Evolutionary conservation across 2,329 filamentous ascomycete species (phyloP).

Genomic region (Dryadomyces sulphureus): DNA sequence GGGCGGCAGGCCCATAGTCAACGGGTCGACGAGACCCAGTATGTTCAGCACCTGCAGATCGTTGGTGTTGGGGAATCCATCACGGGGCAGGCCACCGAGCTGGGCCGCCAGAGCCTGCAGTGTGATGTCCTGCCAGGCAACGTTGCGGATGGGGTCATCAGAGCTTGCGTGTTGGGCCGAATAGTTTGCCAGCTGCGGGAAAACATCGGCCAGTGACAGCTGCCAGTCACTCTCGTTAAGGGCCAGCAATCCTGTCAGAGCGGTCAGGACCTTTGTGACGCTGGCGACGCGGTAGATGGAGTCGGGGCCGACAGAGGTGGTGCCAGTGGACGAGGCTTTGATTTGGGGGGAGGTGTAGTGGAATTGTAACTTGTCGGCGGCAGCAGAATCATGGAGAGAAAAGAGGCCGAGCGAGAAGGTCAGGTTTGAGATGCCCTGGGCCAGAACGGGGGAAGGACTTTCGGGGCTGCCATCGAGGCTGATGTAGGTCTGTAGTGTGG

Average conservation of each 20-base stretch:
- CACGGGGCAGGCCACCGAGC: slow-evolving; percentile 12
- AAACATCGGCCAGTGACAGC: slow-evolving; percentile 1
- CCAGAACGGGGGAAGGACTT: neutral
- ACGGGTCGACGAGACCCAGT: neutral
- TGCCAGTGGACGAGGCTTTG: slow-evolving; percentile 14
- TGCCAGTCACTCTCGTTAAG: slow-evolving; percentile 4
- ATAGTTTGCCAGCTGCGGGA: slow-evolving; percentile 8
- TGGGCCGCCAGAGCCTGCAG: slow-evolving; percentile 14
- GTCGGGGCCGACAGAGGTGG: slow-evolving; percentile 15
- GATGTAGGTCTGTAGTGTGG: neutral
- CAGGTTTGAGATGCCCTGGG: slow-evolving; percentile 2
- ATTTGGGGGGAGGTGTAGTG: slow-evolving; percentile 23
- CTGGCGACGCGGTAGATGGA: slow-evolving; percentile 23
- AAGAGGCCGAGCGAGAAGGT: slow-evolving; percentile 6
- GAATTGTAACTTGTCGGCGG: slow-evolving; percentile 17
- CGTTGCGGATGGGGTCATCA: slow-evolving; percentile 17
- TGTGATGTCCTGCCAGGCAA: slow-evolving; percentile 16
- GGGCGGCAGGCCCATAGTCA: slow-evolving; percentile 6
- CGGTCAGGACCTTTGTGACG: slow-evolving; percentile 20
- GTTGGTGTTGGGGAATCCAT: slow-evolving; percentile 6
- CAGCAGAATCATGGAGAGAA: slow-evolving; percentile 2
- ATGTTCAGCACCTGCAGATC: neutral
- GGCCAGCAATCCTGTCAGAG: slow-evolving; percentile 16
- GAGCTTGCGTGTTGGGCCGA: slow-evolving; percentile 2
- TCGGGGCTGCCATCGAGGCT: neutral